Base-by-base conservation (phyloP, 768 basidiomycete species). In the Mrakia frigida region DNA sequence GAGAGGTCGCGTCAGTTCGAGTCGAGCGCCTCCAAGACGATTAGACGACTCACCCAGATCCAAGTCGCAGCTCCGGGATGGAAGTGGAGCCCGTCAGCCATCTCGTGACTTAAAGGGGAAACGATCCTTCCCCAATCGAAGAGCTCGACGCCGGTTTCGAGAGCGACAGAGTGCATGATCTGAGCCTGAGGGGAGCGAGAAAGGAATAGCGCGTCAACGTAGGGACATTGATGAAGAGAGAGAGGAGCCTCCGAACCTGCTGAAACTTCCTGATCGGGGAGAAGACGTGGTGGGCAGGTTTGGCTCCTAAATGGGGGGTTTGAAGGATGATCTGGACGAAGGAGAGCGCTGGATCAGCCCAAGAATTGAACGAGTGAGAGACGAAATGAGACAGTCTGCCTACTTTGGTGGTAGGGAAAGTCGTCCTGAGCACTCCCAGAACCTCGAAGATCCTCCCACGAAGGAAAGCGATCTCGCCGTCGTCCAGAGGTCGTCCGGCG, bases 111-210 rank as follows among this genome's bases (percentile, higher is more conserved):
- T 10, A 77, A 61, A 13, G 76, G 43, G 13, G 70, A 72, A 28
- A 73, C 76, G 65, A 77, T 39, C 6, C 71, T 41, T 3, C 76
- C 76, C 76, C 76, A 77, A 33, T 77, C 76, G 53, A 77, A 77
- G 35, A 77, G 60, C 37, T 70, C 70, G 39, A 63, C n/a, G 0
- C 76, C 76, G 1, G 76, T 77, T 39, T 77, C 76, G 61, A 72
- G 43, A 3, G 76, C 18, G 61, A 77, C 28, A 2, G 76, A 65
- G 6, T 21, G 3, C 61, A 77, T 70, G n/a, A 41, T 21, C 28
- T 73, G 46, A 41, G 70, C 70, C 71, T 75, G 52, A 28, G 3
- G 35, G 18, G 33, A 53, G 28, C 11, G 21, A 14, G 33, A n/a
- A 52, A 46, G 18, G 9, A 13, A 53, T 33, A 25, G 41, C 39